Conservation (phyloP, 345 rosid species). For the Pistacia integerrima region DNA sequence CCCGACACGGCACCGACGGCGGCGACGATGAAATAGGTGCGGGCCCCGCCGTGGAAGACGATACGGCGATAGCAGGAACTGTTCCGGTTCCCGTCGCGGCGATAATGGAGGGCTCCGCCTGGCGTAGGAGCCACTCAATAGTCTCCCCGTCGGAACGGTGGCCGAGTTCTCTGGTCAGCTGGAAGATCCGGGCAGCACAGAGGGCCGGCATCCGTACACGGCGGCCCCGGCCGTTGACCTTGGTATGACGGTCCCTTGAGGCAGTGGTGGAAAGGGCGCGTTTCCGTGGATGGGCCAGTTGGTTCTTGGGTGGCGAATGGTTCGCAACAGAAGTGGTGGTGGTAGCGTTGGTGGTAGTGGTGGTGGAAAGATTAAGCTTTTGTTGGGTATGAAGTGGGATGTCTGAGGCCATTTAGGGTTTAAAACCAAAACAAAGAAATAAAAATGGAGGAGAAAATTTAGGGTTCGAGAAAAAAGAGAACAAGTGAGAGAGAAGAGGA, state of each 20-base stretch:
- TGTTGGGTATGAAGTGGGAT: conserved; percentile 10
- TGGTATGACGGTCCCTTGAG: conserved; percentile 72
- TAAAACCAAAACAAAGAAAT: not conserved
- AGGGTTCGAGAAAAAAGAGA: conserved; percentile 16
- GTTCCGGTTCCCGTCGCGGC: conserved; percentile 64
- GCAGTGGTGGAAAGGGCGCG: conserved; percentile 15
- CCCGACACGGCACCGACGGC: conserved; percentile 32
- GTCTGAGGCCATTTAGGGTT: conserved; percentile 10
- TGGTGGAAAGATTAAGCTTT: conserved; percentile 19
- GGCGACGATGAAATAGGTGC: conserved; percentile 30
- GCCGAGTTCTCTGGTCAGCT: conserved; percentile 75
- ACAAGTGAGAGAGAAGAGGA: not conserved
- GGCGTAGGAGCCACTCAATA: conserved; percentile 65
- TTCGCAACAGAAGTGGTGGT: conserved; percentile 7
- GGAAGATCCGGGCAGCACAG: conserved; percentile 74
- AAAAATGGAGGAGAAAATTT: not conserved
- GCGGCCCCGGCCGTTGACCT: conserved; percentile 74
- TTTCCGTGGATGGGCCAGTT: conserved; percentile 28
- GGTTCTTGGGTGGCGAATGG: conserved; percentile 1
- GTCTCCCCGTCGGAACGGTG: conserved; percentile 73
- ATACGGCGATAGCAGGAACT: conserved; percentile 40
- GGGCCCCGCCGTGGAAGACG: conserved; percentile 35
- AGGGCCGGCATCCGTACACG: conserved; percentile 73
- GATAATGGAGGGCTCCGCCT: conserved; percentile 60
- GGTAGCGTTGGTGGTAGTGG: not conserved